A percentile compares a stretch with the other conserved stretches of the same genome.
Evolutionary conservation across 2,329 filamentous ascomycete genomes (phyloP).

Genomic region (Aspergillus pseudonomiae): DNA sequence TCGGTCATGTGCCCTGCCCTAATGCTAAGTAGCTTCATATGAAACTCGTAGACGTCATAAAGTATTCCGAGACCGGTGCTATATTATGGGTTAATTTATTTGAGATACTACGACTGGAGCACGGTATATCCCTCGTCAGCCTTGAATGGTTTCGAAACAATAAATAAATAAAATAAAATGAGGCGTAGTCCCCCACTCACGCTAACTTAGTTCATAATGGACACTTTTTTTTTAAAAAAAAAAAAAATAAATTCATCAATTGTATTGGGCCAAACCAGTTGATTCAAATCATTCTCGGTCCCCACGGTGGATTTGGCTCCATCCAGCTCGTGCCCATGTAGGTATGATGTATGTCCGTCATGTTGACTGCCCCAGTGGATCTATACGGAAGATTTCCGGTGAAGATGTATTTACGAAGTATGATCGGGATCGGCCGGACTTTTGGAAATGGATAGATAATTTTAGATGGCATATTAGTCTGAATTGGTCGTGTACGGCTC

Average conservation of each 20-base stretch:
- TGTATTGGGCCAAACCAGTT: neutral
- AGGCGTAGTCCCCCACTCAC: slow-evolving; percentile 13
- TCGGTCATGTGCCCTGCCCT: neutral
- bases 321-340: slow-evolving; percentile 1
- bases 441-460: neutral
- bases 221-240: neutral
- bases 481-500: neutral
- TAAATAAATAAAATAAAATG: slow-evolving; percentile 3
- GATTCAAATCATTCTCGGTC: neutral
- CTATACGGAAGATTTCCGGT: neutral
- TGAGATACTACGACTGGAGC: neutral
- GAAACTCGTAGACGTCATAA: neutral
- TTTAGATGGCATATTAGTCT: neutral
- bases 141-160: neutral
- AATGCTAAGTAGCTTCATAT: neutral
- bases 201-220: slow-evolving; percentile 4
- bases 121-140: neutral
- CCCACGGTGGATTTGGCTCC: neutral
- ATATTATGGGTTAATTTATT: neutral
- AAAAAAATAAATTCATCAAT: slow-evolving; percentile 3
- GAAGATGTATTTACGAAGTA: neutral
- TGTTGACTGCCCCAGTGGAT: neutral
- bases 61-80: neutral
- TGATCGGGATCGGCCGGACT: slow-evolving; percentile 1
- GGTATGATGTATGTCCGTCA: neutral